Percentiles rank a stretch among this genome's conserved stretches.
These are phyloP conservation scores for Pseudogymnoascus pannorum DNA, from an alignment of 2,329 filamentous ascomycete species.

Conservation along the genomic window DNA sequence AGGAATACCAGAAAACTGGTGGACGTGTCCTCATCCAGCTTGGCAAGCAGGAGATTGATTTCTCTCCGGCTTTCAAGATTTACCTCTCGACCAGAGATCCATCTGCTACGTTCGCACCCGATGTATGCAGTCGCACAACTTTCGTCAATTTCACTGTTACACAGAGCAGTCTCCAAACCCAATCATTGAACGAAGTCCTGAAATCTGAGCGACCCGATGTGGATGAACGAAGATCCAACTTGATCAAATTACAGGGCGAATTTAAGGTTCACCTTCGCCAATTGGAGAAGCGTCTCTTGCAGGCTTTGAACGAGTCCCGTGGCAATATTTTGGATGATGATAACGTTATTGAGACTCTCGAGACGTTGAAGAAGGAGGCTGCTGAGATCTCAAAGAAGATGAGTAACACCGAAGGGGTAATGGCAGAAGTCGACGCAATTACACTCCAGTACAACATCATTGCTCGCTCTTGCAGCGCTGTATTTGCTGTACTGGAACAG, in stretches of 20 bases:
- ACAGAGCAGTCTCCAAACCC: constrained; percentile 95
- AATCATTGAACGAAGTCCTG: constrained; percentile 93
- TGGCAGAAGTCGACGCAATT: constrained; percentile 95
- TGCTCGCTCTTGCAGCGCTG: constrained; percentile 89
- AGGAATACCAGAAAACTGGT: constrained; percentile 97
- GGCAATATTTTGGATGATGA: constrained; percentile 98
- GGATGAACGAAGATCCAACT: constrained; percentile 89
- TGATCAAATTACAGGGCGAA: constrained; percentile 97
- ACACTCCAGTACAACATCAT: constrained; percentile 91
- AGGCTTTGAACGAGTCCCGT: constrained; percentile 93
- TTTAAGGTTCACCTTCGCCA: constrained; percentile 97
- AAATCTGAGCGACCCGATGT: constrained; percentile 97
- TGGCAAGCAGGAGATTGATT: constrained; percentile 97
- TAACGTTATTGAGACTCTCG: constrained; percentile 93
- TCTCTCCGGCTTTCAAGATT: constrained; percentile 91
- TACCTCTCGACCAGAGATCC: constrained; percentile 95
- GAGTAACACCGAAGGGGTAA: constrained; percentile 91
- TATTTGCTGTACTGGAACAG: constrained; percentile 94
- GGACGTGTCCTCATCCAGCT: constrained; percentile 97
- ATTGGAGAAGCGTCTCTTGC: constrained; percentile 86
- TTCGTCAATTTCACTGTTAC: constrained; percentile 99
- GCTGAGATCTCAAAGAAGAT: constrained; percentile 96
- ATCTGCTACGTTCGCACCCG: constrained; percentile 88
- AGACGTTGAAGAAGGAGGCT: constrained; percentile 96
- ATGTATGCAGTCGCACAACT: constrained; percentile 95